phyloP scores from a whole-genome alignment of 2,329 filamentous ascomycete genomes.

The Cercospora janseana region DNA sequence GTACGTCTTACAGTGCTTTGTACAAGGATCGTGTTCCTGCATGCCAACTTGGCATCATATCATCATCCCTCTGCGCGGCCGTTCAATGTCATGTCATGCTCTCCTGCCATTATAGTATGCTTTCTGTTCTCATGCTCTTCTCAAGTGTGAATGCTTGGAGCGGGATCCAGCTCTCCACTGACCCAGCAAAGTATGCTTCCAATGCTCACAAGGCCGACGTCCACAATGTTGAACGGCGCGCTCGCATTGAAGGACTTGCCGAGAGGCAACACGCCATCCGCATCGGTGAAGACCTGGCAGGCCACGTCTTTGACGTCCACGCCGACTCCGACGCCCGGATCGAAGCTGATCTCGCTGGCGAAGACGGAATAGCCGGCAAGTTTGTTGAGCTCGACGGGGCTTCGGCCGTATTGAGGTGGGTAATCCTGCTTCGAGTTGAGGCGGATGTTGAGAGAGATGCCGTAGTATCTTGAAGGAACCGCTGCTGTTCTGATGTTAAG shows the following conservation, averaged over 20 bases:
- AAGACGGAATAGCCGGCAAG: conserved; percentile 10
- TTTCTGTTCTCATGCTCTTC: too few relatives aligned
- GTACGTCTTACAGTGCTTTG: too few relatives aligned
- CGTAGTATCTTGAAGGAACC: conserved; percentile 17
- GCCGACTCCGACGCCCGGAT: conserved; percentile 14
- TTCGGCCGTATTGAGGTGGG: conserved; percentile 13
- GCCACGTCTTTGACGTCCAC: conserved; percentile 12
- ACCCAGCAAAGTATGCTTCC: conserved; percentile 11
- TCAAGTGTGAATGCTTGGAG: too few relatives aligned
- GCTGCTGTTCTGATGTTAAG: too few relatives aligned
- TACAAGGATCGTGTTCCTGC: too few relatives aligned
- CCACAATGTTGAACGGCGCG: conserved; percentile 1
- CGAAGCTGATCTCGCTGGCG: conserved; percentile 18
- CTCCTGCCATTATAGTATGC: too few relatives aligned
- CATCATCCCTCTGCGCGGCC: too few relatives aligned
- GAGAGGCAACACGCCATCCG: conserved; percentile 10
- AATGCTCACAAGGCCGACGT: conserved; percentile 2
- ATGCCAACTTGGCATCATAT: too few relatives aligned
- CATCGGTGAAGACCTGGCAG: conserved; percentile 23
- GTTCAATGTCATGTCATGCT: too few relatives aligned
- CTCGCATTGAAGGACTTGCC: background rate
- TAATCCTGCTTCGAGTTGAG: background rate
- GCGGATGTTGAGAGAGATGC: conserved; percentile 21
- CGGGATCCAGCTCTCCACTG: conserved; percentile 8
- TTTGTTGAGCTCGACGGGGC: conserved; percentile 22